phyloP scores from a whole-genome alignment of 1,139 yeast genomes.

The Yamadazyma taylorii region DNA sequence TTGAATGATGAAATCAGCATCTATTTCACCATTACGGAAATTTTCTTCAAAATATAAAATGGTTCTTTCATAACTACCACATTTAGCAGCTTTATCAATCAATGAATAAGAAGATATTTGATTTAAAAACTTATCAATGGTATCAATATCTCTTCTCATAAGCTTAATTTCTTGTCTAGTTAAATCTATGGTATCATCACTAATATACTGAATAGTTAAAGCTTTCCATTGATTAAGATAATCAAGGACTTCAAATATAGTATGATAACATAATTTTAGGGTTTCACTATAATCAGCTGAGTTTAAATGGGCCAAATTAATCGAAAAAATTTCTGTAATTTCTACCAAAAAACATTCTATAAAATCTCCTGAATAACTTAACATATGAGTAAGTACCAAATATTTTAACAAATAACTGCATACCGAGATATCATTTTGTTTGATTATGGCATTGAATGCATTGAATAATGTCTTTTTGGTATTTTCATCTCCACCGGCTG shows the following conservation, averaged over 20 bases:
- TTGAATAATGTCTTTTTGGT: slow-evolving; percentile 49
- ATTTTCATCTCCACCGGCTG: slow-evolving; percentile 3
- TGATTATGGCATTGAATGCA: slow-evolving; percentile 65
- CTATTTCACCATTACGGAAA: slow-evolving; percentile 46
- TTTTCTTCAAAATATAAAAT: slow-evolving; percentile 85
- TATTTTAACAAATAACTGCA: slow-evolving; percentile 80
- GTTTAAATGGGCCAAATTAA: slow-evolving; percentile 29
- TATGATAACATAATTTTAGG: slow-evolving; percentile 63
- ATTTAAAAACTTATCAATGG: slow-evolving; percentile 48
- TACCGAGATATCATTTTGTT: slow-evolving; percentile 68
- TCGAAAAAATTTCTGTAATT: slow-evolving; percentile 55
- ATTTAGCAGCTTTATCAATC: slow-evolving; percentile 78
- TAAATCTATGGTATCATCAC: slow-evolving; percentile 22
- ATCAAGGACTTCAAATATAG: slow-evolving; percentile 77
- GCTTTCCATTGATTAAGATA: slow-evolving; percentile 78
- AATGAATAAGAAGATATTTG: slow-evolving; percentile 66
- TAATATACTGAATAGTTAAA: slow-evolving; percentile 32
- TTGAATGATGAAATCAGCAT: slow-evolving; percentile 27
- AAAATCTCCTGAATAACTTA: slow-evolving; percentile 44
- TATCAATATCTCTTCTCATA: slow-evolving; percentile 28
- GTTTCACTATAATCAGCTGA: slow-evolving; percentile 57
- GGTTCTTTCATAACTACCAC: slow-evolving; percentile 85
- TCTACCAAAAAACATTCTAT: slow-evolving; percentile 54
- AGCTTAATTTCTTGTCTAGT: slow-evolving; percentile 12
- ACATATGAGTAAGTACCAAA: slow-evolving; percentile 65